Percentiles rank a stretch among this genome's conserved stretches.
Evolutionary conservation across 2,329 filamentous ascomycete genomes (phyloP).

Genomic region (Orbilia javanica): DNA sequence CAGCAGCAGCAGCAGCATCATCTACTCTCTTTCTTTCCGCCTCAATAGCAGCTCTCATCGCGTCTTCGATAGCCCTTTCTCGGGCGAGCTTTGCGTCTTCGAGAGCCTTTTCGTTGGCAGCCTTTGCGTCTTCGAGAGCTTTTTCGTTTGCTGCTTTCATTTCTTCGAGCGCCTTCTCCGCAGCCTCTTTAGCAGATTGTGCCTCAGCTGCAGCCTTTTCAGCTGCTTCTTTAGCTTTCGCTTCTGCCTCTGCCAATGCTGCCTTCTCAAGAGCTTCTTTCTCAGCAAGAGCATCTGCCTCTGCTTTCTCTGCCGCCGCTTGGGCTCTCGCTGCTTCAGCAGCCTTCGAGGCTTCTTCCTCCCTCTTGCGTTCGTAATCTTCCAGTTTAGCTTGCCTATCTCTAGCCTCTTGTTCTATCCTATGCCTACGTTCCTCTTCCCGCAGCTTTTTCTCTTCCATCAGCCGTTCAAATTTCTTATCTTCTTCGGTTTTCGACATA

Average conservation of each 20-base stretch:
- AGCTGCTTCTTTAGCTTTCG: conserved; percentile 39
- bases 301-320: conserved; percentile 26
- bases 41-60: conserved; percentile 28
- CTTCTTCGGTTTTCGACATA: conserved; percentile 56
- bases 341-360: conserved; percentile 66
- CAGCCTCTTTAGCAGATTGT: conserved; percentile 61
- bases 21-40: conserved; percentile 44
- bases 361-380: conserved; percentile 64
- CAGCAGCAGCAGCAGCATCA: conserved; percentile 14
- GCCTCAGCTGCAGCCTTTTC: conserved; percentile 54
- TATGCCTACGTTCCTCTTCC: conserved; percentile 59
- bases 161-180: conserved; percentile 50
- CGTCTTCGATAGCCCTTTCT: conserved; percentile 32
- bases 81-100: neutral
- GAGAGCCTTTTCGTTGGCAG: conserved; percentile 14
- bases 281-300: conserved; percentile 37
- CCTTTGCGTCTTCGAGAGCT: conserved; percentile 23
- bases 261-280: conserved; percentile 45
- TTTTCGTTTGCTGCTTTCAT: conserved; percentile 62
- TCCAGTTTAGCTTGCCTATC: conserved; percentile 62
- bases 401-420: conserved; percentile 59
- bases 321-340: conserved; percentile 38
- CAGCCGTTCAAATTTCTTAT: conserved; percentile 53
- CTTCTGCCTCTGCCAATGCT: conserved; percentile 31
- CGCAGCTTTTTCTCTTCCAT: conserved; percentile 57